Conservation (phyloP, 495 filamentous ascomycete genomes). For the Xylaria scruposa region DNA sequence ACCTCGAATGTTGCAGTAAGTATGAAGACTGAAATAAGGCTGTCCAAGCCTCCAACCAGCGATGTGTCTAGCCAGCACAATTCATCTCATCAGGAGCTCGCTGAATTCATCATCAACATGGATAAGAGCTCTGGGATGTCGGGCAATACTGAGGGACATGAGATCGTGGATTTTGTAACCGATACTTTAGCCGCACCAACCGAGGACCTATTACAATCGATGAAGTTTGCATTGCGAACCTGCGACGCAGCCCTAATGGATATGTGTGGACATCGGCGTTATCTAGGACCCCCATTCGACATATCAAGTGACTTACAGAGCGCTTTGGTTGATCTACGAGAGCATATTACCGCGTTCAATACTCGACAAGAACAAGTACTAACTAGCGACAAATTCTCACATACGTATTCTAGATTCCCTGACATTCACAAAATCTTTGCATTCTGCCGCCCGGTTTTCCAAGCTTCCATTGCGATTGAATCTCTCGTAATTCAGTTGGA, state of each 20-base stretch:
- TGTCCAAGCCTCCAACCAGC: slow-evolving; percentile 41
- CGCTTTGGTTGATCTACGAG: slow-evolving; percentile 43
- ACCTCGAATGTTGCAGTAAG: slow-evolving; percentile 28
- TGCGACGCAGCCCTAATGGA: slow-evolving; percentile 58
- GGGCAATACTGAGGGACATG: slow-evolving; percentile 30
- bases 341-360: slow-evolving; percentile 44
- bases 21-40: slow-evolving; percentile 51
- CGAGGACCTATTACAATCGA: slow-evolving; percentile 51
- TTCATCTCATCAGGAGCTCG: neutral
- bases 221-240: slow-evolving; percentile 47
- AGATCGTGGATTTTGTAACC: slow-evolving; percentile 44
- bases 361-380: slow-evolving; percentile 41
- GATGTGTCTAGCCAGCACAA: neutral
- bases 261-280: slow-evolving; percentile 53
- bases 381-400: slow-evolving; percentile 39
- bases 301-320: slow-evolving; percentile 44
- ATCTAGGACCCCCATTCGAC: slow-evolving; percentile 45
- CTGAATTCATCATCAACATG: slow-evolving; percentile 44
- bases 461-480: slow-evolving; percentile 56
- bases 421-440: slow-evolving; percentile 62
- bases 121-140: neutral
- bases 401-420: slow-evolving; percentile 41
- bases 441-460: slow-evolving; percentile 61
- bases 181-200: slow-evolving; percentile 54
- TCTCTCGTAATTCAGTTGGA: slow-evolving; percentile 52